Percentiles rank a stretch among this genome's conserved stretches.
Conservation (phyloP, 179 eudicot genomes). For the Actinidia polygama region DNA sequence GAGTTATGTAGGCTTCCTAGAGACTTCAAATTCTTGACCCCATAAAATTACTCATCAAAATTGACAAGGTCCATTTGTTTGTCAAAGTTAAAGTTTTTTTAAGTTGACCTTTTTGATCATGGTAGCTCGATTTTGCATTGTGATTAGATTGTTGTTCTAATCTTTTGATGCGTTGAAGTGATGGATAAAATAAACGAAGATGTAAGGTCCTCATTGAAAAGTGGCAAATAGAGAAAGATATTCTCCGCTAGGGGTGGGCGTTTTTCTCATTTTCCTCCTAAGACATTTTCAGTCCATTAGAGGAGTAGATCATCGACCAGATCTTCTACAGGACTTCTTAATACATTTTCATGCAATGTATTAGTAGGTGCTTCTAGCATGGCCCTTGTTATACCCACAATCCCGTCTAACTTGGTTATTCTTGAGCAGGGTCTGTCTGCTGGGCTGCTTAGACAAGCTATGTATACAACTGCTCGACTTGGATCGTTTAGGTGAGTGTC, state of each 20-base stretch:
- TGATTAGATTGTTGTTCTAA: conserved; percentile 10
- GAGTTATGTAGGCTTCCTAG: no score
- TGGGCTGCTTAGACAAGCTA: conserved; percentile 93
- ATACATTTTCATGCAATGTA: not conserved
- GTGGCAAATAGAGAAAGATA: not conserved
- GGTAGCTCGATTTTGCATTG: not conserved
- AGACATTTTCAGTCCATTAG: not conserved
- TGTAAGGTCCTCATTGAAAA: not conserved
- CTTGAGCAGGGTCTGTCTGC: conserved; percentile 83
- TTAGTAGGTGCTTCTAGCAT: not conserved
- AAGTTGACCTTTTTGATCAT: not conserved
- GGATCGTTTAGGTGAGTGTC: conserved; percentile 76
- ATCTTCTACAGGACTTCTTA: not conserved
- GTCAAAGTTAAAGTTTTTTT: not conserved
- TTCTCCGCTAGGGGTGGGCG: not conserved
- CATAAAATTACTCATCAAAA: not conserved
- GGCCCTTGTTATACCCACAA: not conserved
- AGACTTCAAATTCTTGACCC: no score
- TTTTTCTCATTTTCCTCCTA: not conserved
- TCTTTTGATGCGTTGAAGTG: conserved; percentile 3
- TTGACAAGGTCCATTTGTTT: not conserved
- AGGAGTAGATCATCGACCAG: not conserved
- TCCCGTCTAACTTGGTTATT: conserved; percentile 9
- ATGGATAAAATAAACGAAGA: not conserved
- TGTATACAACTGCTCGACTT: conserved; percentile 90